These are phyloP conservation scores for Santalum album DNA, from an alignment of 164 flowering plant species.

Conservation along the genomic window DNA sequence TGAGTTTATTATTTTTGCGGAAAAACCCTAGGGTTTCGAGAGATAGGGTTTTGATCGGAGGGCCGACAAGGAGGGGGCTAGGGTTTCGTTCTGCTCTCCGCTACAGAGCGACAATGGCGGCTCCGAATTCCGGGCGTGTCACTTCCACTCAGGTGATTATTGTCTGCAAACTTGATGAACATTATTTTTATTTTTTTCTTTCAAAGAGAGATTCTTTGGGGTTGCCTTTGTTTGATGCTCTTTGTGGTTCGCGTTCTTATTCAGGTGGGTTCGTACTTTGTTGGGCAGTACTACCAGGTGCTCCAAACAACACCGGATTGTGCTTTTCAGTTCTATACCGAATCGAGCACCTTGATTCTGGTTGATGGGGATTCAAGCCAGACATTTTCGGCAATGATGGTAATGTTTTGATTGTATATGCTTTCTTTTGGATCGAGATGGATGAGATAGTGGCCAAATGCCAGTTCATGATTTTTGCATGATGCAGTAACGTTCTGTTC, in stretches of 20 bases:
- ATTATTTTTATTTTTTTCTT: not conserved
- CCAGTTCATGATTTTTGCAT: too few relatives aligned
- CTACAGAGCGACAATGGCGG: not conserved
- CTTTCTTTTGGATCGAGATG: too few relatives aligned
- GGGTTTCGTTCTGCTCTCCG: not conserved
- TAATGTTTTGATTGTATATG: slow-evolving; percentile 7
- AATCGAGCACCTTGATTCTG: slow-evolving; percentile 41
- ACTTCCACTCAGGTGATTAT: slow-evolving; percentile 1
- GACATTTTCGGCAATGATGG: slow-evolving; percentile 38
- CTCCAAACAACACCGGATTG: slow-evolving; percentile 40
- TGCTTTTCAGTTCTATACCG: slow-evolving; percentile 51
- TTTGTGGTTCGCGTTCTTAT: not conserved
- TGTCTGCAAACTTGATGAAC: too few relatives aligned
- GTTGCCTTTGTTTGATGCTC: too few relatives aligned
- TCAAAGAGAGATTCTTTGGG: too few relatives aligned
- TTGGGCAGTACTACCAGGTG: slow-evolving; percentile 56
- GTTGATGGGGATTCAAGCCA: slow-evolving; percentile 37
- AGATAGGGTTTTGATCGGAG: too few relatives aligned
- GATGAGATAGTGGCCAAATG: too few relatives aligned
- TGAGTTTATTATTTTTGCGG: too few relatives aligned
- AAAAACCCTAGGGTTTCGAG: not conserved
- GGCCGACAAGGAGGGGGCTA: not conserved
- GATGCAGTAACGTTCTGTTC: too few relatives aligned
- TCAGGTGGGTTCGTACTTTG: slow-evolving; percentile 61
- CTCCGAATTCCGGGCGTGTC: not conserved